Evolutionary conservation across 2,329 filamentous ascomycete species (phyloP).

Genomic region (Arthrobotrys musiformis): DNA sequence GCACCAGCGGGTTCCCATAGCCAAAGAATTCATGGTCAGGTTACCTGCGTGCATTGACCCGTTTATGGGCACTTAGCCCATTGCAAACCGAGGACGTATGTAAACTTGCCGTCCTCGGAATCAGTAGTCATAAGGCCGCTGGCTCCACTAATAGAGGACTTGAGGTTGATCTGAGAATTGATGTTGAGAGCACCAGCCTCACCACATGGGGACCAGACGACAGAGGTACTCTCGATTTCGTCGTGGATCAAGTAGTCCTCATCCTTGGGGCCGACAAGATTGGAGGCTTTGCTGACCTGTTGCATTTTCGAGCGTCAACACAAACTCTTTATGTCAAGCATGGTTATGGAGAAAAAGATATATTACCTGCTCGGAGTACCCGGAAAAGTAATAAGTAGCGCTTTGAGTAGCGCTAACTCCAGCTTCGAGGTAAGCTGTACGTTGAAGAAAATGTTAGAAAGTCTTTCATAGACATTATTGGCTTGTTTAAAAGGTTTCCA

Average conservation of each 20-base stretch:
- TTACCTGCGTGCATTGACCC: not conserved
- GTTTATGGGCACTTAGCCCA: constrained; percentile 61
- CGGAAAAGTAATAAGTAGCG: constrained; percentile 69
- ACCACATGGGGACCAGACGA: constrained; percentile 69
- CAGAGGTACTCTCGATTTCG: constrained; percentile 64
- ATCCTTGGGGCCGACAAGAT: constrained; percentile 64
- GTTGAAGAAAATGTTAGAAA: not conserved
- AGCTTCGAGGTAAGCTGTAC: constrained; percentile 63
- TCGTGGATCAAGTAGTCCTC: constrained; percentile 65
- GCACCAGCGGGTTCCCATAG: not conserved
- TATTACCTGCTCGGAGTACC: constrained; percentile 61
- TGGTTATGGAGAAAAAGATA: not conserved
- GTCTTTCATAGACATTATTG: not conserved
- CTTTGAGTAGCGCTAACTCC: constrained; percentile 66
- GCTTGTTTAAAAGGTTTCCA: not conserved
- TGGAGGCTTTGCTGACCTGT: constrained; percentile 58
- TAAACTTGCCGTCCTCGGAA: constrained; percentile 66
- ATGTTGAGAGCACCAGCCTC: constrained; percentile 67
- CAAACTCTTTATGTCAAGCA: constrained; percentile 58
- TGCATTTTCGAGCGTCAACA: not conserved
- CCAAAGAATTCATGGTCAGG: not conserved
- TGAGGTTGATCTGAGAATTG: constrained; percentile 67
- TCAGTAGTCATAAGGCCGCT: constrained; percentile 65
- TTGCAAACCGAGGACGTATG: constrained; percentile 63
- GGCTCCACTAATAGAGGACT: constrained; percentile 58